Base-by-base conservation (phyloP, 192 early-diverging fungal species). In the Cladochytrium replicatum region DNA sequence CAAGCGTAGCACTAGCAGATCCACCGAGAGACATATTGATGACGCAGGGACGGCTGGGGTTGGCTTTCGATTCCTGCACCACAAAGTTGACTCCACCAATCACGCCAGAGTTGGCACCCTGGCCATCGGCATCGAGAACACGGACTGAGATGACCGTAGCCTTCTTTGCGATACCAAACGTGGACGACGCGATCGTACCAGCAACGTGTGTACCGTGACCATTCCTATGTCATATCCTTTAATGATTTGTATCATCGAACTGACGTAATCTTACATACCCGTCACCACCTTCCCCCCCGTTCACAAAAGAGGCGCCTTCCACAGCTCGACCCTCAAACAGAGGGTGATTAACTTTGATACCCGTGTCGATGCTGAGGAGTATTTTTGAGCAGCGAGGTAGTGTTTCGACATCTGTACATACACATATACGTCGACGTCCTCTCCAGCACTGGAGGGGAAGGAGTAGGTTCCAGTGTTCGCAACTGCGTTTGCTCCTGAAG, bases 341-440 rank as follows among this genome's bases (percentile, higher is more conserved):
- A 8, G 77, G 74, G 54, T 97, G 93, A 1, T 75, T 60, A 43
- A 83, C 59, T 52, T 79, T 75, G 47, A 94, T 77, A 45, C 95
- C 95, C 2, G 95, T 97, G 73, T 99, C 96, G 43, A 99, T 87
- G 24, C 97, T 88, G 63, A n/a, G n/a, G n/a, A n/a, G n/a, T n/a
- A n/a, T n/a, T n/a, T n/a, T n/a, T n/a, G n/a, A n/a, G n/a, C n/a
- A n/a, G n/a, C n/a, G n/a, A n/a, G n/a, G n/a, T n/a, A n/a, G n/a
- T n/a, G n/a, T n/a, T n/a, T n/a, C n/a, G n/a, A n/a, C n/a, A n/a
- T n/a, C n/a, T n/a, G n/a, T n/a, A n/a, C n/a, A n/a, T n/a, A n/a
- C n/a, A 86, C 65, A 54, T 84, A 86, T 45, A 69, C 72, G 29
- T 67, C 69, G 24, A 82, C 64, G 32, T 70, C 74, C 40, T 61